phyloP scores from a whole-genome alignment of 345 rosid species.

The Eucalyptus curtisii region DNA sequence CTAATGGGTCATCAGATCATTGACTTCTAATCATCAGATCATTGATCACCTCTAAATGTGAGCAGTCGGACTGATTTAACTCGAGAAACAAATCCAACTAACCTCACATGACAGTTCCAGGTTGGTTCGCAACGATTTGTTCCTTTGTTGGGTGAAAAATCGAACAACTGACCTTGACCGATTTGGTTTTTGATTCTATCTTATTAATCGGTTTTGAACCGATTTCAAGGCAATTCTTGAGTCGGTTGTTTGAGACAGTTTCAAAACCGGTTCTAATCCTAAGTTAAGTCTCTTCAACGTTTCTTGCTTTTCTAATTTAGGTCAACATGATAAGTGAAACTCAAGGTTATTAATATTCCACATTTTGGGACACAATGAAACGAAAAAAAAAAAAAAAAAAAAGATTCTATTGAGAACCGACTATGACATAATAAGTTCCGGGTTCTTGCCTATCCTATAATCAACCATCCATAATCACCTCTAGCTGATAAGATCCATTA shows the following conservation, averaged over 20 bases:
- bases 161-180: background rate
- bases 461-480: background rate
- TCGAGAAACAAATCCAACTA: background rate
- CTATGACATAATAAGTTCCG: background rate
- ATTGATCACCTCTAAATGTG: background rate
- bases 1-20: background rate
- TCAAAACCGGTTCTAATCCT: background rate
- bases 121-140: background rate
- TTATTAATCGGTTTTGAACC: too few relatives aligned
- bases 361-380: background rate
- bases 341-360: background rate
- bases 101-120: background rate
- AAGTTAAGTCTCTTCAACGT: background rate
- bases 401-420: background rate
- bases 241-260: background rate
- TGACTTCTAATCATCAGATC: too few relatives aligned
- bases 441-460: background rate
- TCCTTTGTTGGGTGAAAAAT: background rate
- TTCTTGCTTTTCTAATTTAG: background rate
- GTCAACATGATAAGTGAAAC: background rate
- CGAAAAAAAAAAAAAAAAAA: background rate
- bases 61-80: background rate
- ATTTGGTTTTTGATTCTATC: background rate
- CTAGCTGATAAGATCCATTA: background rate
- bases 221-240: background rate